Evolutionary conservation across 148 eudicot species (phyloP).

Genomic region (Amaranthus hypochondriacus): DNA sequence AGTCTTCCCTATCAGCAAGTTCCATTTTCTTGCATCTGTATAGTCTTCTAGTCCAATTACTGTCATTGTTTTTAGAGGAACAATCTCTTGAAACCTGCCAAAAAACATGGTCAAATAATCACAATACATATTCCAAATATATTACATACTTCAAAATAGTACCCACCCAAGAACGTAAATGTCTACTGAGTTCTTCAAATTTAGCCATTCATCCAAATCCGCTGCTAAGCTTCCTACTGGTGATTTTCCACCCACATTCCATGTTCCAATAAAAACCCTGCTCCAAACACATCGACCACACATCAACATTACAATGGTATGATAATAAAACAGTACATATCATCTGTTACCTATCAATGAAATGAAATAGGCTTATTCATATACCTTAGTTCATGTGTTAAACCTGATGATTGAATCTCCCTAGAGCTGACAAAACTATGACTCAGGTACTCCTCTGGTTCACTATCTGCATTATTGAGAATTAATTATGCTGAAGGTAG

Average conservation of each 20-base stretch:
- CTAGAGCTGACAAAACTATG: constrained; percentile 29
- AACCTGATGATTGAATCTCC: constrained; percentile 32
- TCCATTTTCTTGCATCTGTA: constrained; percentile 72
- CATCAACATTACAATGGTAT: not conserved
- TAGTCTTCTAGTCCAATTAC: constrained; percentile 61
- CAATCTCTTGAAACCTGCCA: constrained; percentile 69
- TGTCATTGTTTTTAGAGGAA: constrained; percentile 62
- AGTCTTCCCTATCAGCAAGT: constrained; percentile 61
- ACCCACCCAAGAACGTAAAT: constrained; percentile 63
- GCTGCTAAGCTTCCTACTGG: constrained; percentile 39
- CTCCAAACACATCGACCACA: constrained; percentile 8
- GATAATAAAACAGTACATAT: not conserved
- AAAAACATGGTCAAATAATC: constrained; percentile 12
- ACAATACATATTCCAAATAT: not conserved
- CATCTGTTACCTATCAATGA: not conserved
- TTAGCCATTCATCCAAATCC: constrained; percentile 63
- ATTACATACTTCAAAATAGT: not conserved
- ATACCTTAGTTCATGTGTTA: constrained; percentile 56
- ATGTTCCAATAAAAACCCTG: constrained; percentile 62
- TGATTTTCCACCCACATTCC: constrained; percentile 66
- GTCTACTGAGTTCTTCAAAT: constrained; percentile 41
- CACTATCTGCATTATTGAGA: constrained; percentile 34
- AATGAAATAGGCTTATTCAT: not conserved
- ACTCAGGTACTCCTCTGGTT: constrained; percentile 36
- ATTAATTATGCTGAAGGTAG: not conserved